Base-by-base conservation (phyloP, 2,329 filamentous ascomycete genomes). In the Periconia digitata region DNA sequence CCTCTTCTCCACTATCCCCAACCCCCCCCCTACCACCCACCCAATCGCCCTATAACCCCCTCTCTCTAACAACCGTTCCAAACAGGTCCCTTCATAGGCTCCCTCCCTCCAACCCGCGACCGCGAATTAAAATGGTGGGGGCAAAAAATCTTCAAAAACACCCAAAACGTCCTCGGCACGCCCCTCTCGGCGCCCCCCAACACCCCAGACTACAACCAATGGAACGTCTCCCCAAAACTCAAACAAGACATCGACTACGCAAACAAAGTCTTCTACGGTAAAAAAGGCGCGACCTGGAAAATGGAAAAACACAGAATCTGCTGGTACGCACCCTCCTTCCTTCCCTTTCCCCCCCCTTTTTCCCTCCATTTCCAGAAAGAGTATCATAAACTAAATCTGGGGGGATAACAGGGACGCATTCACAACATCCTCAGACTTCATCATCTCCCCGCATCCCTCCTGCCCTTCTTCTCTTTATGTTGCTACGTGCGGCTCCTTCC, bases 281-380 rank as follows among this genome's bases (percentile, higher is more conserved):
- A 77, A 41, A 78, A 79, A 17, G 78, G 79, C 24, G 75, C 74
- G 12, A 62, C 70, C 37, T 85, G 81, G 82, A 77, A 80, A 53
- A 78, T 84, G 67, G 78, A 79, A 47, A 81, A 85, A 60, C 79
- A 85, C 60, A 77, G 85, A 6, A 82, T 87, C 49, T 87, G 84
- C 76, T 87, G 85, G 84, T 86, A 66, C 66, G 60, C 44, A 13
- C 13, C 27, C 34, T 7, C 20, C 16, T 3, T 18, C 27, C 3
- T 18, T 22, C 37, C 8, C 15, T 41, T n/a, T n/a, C 6, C 20
- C 16, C 6, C 23, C 27, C 3, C 29, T 22, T 44, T 18, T 8
- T 41, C 39, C 2, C 17, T n/a, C 15, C 18, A 34, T 17, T 24
- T n/a, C 12, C 23, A 42, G 29, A 79, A 54, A 6, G 6, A 6